Percentiles rank a stretch among this genome's conserved stretches.
phyloP scores from a whole-genome alignment of 2,329 filamentous ascomycete genomes.

The Dothistroma septosporum region DNA sequence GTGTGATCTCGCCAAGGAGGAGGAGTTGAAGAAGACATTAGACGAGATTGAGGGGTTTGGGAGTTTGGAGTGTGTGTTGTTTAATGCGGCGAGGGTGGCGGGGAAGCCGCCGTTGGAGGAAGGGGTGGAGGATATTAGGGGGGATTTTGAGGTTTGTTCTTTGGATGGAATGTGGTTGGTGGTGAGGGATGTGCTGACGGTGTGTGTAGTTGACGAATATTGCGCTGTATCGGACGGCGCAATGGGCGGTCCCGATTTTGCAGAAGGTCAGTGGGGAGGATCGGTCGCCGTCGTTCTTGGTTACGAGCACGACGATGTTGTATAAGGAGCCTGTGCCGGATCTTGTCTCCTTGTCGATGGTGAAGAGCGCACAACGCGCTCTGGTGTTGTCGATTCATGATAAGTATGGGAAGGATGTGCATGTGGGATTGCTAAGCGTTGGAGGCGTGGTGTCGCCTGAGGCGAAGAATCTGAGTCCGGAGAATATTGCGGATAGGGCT shows the following conservation, averaged over 20 bases:
- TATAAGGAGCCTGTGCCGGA: conserved; percentile 46
- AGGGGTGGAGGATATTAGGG: conserved; percentile 44
- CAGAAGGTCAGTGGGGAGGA: conserved; percentile 32
- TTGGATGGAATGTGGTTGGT: not conserved
- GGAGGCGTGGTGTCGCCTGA: conserved; percentile 42
- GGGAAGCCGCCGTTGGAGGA: conserved; percentile 43
- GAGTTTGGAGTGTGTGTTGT: conserved; percentile 47
- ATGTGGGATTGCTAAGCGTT: conserved; percentile 47
- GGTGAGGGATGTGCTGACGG: not conserved
- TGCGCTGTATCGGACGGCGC: conserved; percentile 46
- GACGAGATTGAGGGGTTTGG: conserved; percentile 43
- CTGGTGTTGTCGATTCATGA: conserved; percentile 45
- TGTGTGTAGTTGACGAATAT: conserved; percentile 45
- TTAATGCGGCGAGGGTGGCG: conserved; percentile 51
- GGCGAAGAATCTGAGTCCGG: conserved; percentile 43
- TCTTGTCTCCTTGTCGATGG: conserved; percentile 48
- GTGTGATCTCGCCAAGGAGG: conserved; percentile 44
- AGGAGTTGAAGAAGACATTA: conserved; percentile 38
- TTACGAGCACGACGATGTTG: conserved; percentile 47
- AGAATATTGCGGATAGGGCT: conserved; percentile 44
- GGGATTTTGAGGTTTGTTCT: conserved; percentile 46
- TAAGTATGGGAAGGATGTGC: conserved; percentile 43
- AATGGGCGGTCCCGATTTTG: conserved; percentile 46
- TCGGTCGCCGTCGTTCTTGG: conserved; percentile 45
- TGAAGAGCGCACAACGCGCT: conserved; percentile 51